phyloP scores from a whole-genome alignment of 768 basidiomycete species.

The Termitomyces heimii region DNA sequence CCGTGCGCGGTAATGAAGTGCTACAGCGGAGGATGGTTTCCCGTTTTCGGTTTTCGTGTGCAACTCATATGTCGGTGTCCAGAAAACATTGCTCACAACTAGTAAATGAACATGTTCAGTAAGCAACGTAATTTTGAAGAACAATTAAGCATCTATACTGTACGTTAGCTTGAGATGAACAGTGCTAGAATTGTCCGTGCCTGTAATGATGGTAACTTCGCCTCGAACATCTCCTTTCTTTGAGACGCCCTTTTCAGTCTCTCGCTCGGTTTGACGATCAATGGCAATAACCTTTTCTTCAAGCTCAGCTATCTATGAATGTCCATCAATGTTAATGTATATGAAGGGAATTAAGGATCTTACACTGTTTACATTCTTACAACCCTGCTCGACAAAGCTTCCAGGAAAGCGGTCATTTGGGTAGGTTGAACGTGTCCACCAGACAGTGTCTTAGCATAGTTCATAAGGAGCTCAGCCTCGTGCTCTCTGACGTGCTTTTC shows the following conservation, averaged over 20 bases:
- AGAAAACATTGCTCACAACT: slow-evolving; percentile 48
- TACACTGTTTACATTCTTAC: slow-evolving; percentile 27
- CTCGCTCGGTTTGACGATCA: slow-evolving; percentile 30
- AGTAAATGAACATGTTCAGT: background rate
- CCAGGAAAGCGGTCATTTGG: slow-evolving; percentile 36
- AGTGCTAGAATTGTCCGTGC: slow-evolving; percentile 26
- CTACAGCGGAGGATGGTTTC: slow-evolving; percentile 35
- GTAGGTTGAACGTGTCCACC: slow-evolving; percentile 34
- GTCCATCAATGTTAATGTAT: background rate
- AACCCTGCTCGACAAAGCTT: slow-evolving; percentile 31
- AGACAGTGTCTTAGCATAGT: slow-evolving; percentile 37
- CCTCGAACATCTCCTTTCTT: slow-evolving; percentile 30
- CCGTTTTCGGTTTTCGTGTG: slow-evolving; percentile 43
- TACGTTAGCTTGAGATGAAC: slow-evolving; percentile 48
- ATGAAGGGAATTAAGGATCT: background rate
- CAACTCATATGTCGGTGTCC: slow-evolving; percentile 55
- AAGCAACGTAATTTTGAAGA: background rate
- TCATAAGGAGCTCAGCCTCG: slow-evolving; percentile 34
- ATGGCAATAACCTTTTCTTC: slow-evolving; percentile 36
- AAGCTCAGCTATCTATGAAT: slow-evolving; percentile 23
- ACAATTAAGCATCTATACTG: slow-evolving; percentile 26
- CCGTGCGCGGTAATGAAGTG: slow-evolving; percentile 50
- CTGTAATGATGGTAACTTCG: slow-evolving; percentile 37
- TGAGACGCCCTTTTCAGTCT: slow-evolving; percentile 22
- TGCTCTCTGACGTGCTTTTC: slow-evolving; percentile 33